phyloP scores from a whole-genome alignment of 768 basidiomycete species.

The Terana coerulea region DNA sequence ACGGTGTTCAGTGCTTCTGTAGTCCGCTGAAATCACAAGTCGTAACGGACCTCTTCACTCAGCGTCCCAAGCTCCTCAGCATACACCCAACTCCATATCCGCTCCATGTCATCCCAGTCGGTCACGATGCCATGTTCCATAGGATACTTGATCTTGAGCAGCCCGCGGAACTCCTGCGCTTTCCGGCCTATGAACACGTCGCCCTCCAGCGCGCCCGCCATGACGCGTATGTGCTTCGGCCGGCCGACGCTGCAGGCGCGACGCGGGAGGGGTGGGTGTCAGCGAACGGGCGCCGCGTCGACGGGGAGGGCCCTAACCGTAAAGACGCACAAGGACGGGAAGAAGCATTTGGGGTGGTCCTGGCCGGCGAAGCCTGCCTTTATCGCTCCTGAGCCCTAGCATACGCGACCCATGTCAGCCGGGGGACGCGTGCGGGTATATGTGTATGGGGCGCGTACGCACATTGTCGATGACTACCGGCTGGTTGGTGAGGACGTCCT shows the following conservation, averaged over 20 bases:
- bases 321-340: slow-evolving; percentile 90
- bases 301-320: slow-evolving; percentile 29
- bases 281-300: slow-evolving; percentile 11
- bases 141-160: slow-evolving; percentile 97
- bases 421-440: no score
- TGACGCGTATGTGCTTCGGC: slow-evolving; percentile 96
- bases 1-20: neutral
- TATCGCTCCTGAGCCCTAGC: slow-evolving; percentile 94
- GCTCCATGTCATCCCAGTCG: slow-evolving; percentile 99
- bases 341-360: slow-evolving; percentile 99
- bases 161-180: slow-evolving; percentile 93
- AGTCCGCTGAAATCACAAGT: neutral
- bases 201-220: slow-evolving; percentile 96
- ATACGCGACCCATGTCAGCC: slow-evolving; percentile 22
- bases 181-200: slow-evolving; percentile 94
- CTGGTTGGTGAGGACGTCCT: slow-evolving; percentile 95
- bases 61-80: slow-evolving; percentile 92
- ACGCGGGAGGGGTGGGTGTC: slow-evolving; percentile 7
- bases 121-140: slow-evolving; percentile 99
- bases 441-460: slow-evolving; percentile 27
- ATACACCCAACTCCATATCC: slow-evolving; percentile 98
- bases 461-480: slow-evolving; percentile 99
- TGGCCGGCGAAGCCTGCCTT: slow-evolving; percentile 99
- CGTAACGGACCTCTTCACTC: slow-evolving; percentile 94
- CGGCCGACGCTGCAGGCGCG: slow-evolving; percentile 87